Percentiles rank a stretch among this genome's conserved stretches.
Evolutionary conservation across 2,329 filamentous ascomycete species (phyloP).

Genomic region (Claviceps spartinae): DNA sequence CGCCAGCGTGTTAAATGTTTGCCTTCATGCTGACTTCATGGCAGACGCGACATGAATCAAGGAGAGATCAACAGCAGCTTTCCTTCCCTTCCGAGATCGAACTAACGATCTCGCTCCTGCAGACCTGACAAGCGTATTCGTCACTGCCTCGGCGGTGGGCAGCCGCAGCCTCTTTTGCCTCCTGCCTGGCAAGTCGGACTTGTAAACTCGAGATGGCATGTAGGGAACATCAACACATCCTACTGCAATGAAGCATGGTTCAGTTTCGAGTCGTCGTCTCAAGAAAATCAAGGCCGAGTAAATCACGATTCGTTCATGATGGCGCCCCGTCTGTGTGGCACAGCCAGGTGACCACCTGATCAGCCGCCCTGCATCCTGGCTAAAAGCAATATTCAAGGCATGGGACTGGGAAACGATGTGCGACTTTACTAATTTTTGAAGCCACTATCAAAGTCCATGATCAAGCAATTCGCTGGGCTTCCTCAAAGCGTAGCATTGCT

Average conservation of each 20-base stretch:
- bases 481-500: no score
- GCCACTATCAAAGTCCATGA: neutral
- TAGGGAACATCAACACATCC: neutral
- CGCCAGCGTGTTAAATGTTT: no score
- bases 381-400: neutral
- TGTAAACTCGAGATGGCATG: neutral
- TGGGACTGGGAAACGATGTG: neutral
- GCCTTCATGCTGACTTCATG: neutral
- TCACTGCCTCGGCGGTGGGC: neutral
- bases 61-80: neutral
- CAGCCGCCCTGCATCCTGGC: neutral
- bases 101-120: neutral
- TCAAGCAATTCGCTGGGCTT: no score
- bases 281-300: neutral
- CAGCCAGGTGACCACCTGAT: neutral
- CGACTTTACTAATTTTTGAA: neutral
- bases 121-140: neutral
- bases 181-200: neutral
- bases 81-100: neutral
- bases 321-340: neutral
- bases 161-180: neutral
- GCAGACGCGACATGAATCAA: neutral
- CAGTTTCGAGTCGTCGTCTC: neutral
- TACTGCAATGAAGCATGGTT: neutral
- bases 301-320: no score